These are phyloP conservation scores for Leishmania aethiopica DNA, from an alignment of 208 protist species.

Conservation along the genomic window DNA sequence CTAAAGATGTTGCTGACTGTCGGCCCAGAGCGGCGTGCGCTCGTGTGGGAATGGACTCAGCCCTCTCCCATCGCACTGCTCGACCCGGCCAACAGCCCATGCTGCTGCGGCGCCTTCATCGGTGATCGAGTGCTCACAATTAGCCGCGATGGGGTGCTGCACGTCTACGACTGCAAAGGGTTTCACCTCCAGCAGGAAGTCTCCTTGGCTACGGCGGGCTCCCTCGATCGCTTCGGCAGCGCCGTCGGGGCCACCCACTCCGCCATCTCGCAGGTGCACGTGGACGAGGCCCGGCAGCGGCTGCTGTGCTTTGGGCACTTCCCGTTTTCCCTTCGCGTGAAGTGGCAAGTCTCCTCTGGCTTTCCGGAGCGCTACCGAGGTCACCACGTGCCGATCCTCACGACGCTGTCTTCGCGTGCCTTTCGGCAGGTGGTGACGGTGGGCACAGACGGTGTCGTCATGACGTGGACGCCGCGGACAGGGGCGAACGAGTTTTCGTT, in stretches of 20 bases:
- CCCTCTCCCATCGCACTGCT: conserved; percentile 61
- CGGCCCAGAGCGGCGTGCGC: conserved; percentile 68
- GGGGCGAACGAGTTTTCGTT: conserved; percentile 73
- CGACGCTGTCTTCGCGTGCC: conserved; percentile 53
- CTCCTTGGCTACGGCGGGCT: conserved; percentile 25
- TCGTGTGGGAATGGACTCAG: conserved; percentile 85
- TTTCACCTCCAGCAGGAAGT: conserved; percentile 71
- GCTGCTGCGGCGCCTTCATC: conserved; percentile 59
- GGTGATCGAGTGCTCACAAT: conserved; percentile 62
- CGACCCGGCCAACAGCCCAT: conserved; percentile 68
- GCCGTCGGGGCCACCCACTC: not conserved
- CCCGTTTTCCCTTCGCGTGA: conserved; percentile 57
- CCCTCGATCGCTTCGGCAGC: conserved; percentile 13
- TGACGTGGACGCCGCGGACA: conserved; percentile 72
- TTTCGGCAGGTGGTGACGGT: conserved; percentile 80
- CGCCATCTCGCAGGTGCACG: conserved; percentile 26
- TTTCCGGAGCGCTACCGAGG: conserved; percentile 68
- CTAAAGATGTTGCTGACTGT: conserved; percentile 76
- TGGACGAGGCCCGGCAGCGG: conserved; percentile 38
- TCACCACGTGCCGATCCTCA: conserved; percentile 61
- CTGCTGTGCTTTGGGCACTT: conserved; percentile 55
- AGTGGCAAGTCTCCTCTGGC: conserved; percentile 50
- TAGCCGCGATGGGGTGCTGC: conserved; percentile 59
- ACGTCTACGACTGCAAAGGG: conserved; percentile 69
- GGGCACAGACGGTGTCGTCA: conserved; percentile 65